A percentile compares a stretch with the other conserved stretches of the same genome.
Evolutionary conservation across 495 filamentous ascomycete genomes (phyloP).

Genomic region (Immersiella caudata): DNA sequence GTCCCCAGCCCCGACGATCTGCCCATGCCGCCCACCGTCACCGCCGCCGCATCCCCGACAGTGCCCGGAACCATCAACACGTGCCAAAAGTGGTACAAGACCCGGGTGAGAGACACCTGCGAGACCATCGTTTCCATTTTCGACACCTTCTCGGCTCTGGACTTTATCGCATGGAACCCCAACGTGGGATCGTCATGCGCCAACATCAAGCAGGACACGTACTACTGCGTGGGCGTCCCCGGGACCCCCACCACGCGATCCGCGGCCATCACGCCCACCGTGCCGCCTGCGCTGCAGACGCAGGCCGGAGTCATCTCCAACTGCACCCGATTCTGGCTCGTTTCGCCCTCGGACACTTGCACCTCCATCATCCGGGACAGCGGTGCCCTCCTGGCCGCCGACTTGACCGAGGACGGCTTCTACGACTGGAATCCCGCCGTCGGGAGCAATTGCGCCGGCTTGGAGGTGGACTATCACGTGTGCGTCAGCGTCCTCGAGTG

Average conservation of each 20-base stretch:
- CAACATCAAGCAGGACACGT: constrained; percentile 13
- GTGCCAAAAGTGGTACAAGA: constrained; percentile 20
- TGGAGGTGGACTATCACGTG: constrained; percentile 20
- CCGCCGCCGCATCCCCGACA: constrained; percentile 6
- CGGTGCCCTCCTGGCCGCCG: constrained; percentile 4
- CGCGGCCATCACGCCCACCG: constrained; percentile 6
- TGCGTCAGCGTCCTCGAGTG: constrained; percentile 14
- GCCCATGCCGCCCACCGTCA: constrained; percentile 18
- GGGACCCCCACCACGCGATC: constrained; percentile 25
- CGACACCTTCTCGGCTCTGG: constrained; percentile 27
- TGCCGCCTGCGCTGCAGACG: constrained; percentile 5
- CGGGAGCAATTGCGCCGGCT: constrained; percentile 15
- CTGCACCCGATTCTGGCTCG: constrained; percentile 28
- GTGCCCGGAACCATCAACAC: not conserved
- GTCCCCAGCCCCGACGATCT: not conserved
- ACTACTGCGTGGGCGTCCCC: constrained; percentile 36
- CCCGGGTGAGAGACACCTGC: constrained; percentile 31
- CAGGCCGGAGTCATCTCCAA: constrained; percentile 20
- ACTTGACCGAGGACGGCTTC: constrained; percentile 15
- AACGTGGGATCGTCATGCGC: constrained; percentile 23
- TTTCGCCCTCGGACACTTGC: constrained; percentile 22
- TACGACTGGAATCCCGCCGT: constrained; percentile 31
- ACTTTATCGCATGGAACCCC: constrained; percentile 34
- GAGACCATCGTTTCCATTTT: constrained; percentile 24
- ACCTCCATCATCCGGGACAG: constrained; percentile 11